Conservation (phyloP, 2,329 filamentous ascomycete genomes). For the Epichloe aotearoae region DNA sequence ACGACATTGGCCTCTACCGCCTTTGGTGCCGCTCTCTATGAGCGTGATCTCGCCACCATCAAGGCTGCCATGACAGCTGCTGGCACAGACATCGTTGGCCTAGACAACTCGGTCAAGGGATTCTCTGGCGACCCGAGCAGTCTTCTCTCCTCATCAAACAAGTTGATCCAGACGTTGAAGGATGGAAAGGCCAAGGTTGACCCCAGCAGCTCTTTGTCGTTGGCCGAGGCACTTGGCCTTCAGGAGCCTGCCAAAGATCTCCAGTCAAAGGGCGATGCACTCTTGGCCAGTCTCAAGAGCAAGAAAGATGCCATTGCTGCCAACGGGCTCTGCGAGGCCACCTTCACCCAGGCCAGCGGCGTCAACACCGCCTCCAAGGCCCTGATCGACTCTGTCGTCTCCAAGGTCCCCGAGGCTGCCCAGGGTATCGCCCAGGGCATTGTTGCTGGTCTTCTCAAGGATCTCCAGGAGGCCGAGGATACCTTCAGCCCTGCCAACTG, state of each 20-base stretch:
- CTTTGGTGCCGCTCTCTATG: not conserved
- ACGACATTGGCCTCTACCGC: not conserved
- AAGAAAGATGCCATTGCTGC: not conserved
- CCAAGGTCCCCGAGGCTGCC: not conserved
- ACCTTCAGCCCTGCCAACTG: not conserved
- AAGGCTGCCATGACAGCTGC: not conserved
- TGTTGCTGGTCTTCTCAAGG: not conserved
- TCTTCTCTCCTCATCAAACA: not conserved
- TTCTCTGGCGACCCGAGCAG: not conserved
- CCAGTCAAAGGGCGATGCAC: not conserved
- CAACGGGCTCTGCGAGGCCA: not conserved
- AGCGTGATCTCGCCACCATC: not conserved
- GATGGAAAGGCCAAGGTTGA: not conserved
- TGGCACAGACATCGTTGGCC: not conserved
- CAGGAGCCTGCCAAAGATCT: not conserved
- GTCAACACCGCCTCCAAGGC: not conserved
- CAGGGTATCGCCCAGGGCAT: conserved; percentile 1
- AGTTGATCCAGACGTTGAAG: not conserved
- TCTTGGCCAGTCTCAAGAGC: not conserved
- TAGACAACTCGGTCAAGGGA: not conserved
- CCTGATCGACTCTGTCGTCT: not conserved
- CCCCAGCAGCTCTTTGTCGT: not conserved
- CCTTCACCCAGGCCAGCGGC: not conserved
- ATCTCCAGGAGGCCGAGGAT: not conserved
- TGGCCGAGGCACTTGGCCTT: not conserved